Base-by-base conservation (phyloP, 768 basidiomycete genomes). In the Suillus tomentosus region DNA sequence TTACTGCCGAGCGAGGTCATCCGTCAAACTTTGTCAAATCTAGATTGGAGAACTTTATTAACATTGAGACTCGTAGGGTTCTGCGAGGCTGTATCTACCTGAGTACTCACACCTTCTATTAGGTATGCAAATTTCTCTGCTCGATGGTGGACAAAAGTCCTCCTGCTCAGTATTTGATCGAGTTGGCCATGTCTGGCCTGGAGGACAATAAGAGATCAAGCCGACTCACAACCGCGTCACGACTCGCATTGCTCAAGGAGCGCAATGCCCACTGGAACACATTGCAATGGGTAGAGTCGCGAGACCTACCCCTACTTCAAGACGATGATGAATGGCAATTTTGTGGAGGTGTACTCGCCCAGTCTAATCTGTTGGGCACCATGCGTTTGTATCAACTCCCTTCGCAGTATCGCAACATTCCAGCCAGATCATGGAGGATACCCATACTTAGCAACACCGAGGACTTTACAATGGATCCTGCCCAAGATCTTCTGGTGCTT, bases 131-230 rank as follows among this genome's bases (percentile, higher is more conserved):
- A 48, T 22, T 22, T 22, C 47, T 48, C n/a, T 13, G 47, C 9
- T 97, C 72, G 97, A 85, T 82, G 50, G 89, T 87, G 11, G 22
- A 48, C 5, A 2, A 24, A 48, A 24, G 22, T 14, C 11, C 48
- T 14, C 0, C 22, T 6, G 11, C 48, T 11, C 22, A 48, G 47
- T 56, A 74, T 68, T 17, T 14, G 27, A 31, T 24, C 6, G 22
- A 31, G 43, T 36, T 15, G 7, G 61, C 15, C 10, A 22, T 24
- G 3, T 5, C 13, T 7, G 22, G 48, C 13, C 24, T 48, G 22
- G 48, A 48, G 22, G 48, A 48, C 1, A 0, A 5, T 14, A 31
- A 5, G 31, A 6, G 13, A 48, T 13, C 0, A 48, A 48, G 22
- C 6, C 48, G 3, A 4, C n/a, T 47, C n/a, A 13, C 45, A 5